Conservation (phyloP, 768 basidiomycete genomes). For the Termitomyces heimii region DNA sequence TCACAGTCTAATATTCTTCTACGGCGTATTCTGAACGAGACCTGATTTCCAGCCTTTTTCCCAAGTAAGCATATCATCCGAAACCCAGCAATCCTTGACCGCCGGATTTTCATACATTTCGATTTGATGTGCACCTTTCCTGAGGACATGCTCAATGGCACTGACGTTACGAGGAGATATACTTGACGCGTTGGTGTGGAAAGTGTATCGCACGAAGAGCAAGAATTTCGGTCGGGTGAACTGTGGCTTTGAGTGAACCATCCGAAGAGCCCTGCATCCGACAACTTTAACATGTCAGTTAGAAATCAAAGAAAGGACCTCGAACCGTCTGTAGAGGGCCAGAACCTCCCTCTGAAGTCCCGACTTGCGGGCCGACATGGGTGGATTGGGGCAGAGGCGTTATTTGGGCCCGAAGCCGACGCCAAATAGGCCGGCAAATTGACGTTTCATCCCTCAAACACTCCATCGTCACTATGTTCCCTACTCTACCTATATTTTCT, state of each 20-base stretch:
- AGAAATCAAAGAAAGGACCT: background rate
- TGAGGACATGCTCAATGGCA: constrained; percentile 71
- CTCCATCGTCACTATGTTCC: constrained; percentile 16
- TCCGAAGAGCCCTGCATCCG: constrained; percentile 60
- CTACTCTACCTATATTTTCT: constrained; percentile 25
- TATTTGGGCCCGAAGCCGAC: constrained; percentile 5
- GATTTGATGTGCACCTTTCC: constrained; percentile 60
- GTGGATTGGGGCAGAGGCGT: background rate
- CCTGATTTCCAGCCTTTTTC: constrained; percentile 24
- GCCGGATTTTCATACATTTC: constrained; percentile 62
- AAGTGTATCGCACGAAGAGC: constrained; percentile 63
- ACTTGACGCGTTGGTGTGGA: constrained; percentile 54
- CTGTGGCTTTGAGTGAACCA: constrained; percentile 63
- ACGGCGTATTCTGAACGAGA: background rate
- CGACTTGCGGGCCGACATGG: constrained; percentile 27
- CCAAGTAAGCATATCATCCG: constrained; percentile 67
- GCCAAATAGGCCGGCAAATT: constrained; percentile 10
- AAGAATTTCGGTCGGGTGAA: constrained; percentile 57
- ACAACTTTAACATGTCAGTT: background rate
- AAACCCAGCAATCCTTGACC: constrained; percentile 74
- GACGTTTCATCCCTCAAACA: background rate
- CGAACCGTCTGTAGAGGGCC: constrained; percentile 37
- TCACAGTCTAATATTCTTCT: background rate
- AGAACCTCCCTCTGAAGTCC: constrained; percentile 51
- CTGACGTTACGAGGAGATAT: constrained; percentile 63